Percentiles rank a stretch among this genome's conserved stretches.
Evolutionary conservation across 768 basidiomycete species (phyloP).

Genomic region (Suillus luteus): DNA sequence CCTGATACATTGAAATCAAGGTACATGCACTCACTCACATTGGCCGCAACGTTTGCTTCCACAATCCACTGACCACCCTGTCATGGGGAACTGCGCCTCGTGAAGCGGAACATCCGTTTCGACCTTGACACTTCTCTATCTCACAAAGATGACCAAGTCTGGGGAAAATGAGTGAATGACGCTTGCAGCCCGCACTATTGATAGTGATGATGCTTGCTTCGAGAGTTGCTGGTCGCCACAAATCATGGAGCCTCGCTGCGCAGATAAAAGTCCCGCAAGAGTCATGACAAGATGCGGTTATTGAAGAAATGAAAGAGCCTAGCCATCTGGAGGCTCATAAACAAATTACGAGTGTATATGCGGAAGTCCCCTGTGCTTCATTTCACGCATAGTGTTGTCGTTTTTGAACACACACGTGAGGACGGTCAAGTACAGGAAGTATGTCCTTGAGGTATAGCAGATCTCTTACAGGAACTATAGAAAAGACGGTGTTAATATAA

Average conservation of each 20-base stretch:
- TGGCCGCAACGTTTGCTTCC: no score
- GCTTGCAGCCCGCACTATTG: background rate
- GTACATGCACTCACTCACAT: no score
- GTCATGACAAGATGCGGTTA: slow-evolving; percentile 27
- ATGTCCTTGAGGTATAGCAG: background rate
- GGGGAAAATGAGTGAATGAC: slow-evolving; percentile 15
- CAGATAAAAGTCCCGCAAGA: slow-evolving; percentile 30
- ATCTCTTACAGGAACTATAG: slow-evolving; percentile 1
- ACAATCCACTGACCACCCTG: background rate
- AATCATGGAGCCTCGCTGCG: slow-evolving; percentile 31
- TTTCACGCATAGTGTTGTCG: background rate
- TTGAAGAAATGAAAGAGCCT: slow-evolving; percentile 46
- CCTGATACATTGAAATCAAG: no score
- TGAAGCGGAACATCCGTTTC: slow-evolving; percentile 9
- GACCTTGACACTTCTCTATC: slow-evolving; percentile 30
- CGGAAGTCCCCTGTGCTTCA: background rate
- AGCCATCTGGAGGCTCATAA: background rate
- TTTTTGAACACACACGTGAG: no score
- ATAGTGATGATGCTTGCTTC: slow-evolving; percentile 11
- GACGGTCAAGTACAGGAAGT: background rate
- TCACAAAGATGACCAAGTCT: slow-evolving; percentile 21
- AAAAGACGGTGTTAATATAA: background rate
- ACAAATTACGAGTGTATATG: background rate
- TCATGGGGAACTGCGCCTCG: background rate
- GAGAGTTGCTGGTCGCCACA: slow-evolving; percentile 28